These are phyloP conservation scores for Urtica urens DNA, from an alignment of 306 rosid species.

Conservation along the genomic window DNA sequence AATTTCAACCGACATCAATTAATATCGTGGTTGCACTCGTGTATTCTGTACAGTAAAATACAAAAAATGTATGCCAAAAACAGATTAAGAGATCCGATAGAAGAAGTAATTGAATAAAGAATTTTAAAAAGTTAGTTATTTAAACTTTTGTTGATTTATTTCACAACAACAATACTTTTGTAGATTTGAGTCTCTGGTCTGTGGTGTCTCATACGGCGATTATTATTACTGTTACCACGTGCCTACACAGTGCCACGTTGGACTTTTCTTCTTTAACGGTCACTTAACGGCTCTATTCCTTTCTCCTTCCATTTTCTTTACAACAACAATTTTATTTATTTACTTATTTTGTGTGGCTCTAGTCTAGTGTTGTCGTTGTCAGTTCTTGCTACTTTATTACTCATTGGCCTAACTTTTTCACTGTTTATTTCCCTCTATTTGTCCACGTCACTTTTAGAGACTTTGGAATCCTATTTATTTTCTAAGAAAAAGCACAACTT, in stretches of 20 bases:
- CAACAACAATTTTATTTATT: neutral
- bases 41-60: too few relatives aligned
- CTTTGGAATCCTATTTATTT: neutral
- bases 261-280: neutral
- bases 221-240: too few relatives aligned
- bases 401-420: neutral
- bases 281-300: slow-evolving; percentile 2
- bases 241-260: neutral
- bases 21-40: too few relatives aligned
- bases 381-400: neutral
- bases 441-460: neutral
- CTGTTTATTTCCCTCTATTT: neutral
- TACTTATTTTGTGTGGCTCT: neutral
- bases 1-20: too few relatives aligned
- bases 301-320: neutral
- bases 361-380: neutral
- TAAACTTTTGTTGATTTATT: too few relatives aligned
- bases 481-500: neutral
- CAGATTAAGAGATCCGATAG: too few relatives aligned
- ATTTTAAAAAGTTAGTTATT: too few relatives aligned
- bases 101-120: too few relatives aligned
- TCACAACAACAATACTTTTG: too few relatives aligned
- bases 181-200: too few relatives aligned
- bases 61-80: too few relatives aligned
- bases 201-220: too few relatives aligned